phyloP scores from a whole-genome alignment of 139 green algal genomes.

The Pseudopediastrum boryanum region DNA sequence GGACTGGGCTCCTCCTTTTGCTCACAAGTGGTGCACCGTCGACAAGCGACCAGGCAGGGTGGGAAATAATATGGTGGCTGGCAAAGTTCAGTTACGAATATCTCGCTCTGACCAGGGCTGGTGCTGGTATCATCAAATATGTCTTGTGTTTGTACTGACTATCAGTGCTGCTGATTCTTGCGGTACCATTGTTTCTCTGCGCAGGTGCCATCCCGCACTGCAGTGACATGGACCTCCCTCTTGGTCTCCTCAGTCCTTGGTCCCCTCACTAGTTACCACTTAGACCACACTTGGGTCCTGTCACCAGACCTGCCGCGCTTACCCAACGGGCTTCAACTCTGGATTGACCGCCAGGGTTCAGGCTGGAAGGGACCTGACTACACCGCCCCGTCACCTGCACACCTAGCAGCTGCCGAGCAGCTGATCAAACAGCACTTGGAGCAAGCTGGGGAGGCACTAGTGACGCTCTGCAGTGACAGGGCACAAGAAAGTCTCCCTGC shows the following conservation, averaged over 20 bases:
- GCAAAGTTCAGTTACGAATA: too few relatives aligned
- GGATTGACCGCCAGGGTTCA: slow-evolving; percentile 23
- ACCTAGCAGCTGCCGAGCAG: slow-evolving; percentile 13
- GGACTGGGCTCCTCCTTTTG: too few relatives aligned
- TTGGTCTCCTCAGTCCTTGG: slow-evolving; percentile 20
- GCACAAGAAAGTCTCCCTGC: not conserved
- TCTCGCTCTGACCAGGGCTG: too few relatives aligned
- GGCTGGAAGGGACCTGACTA: not conserved
- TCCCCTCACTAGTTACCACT: slow-evolving; percentile 18
- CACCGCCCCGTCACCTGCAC: not conserved
- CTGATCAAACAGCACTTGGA: slow-evolving; percentile 39
- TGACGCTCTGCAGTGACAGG: slow-evolving; percentile 29
- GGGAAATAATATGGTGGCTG: too few relatives aligned
- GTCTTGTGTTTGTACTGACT: too few relatives aligned
- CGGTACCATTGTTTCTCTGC: too few relatives aligned
- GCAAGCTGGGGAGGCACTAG: slow-evolving; percentile 6
- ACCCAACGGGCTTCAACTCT: slow-evolving; percentile 15
- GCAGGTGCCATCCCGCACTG: slow-evolving; percentile 12
- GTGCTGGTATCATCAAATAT: too few relatives aligned
- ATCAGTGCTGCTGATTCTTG: too few relatives aligned
- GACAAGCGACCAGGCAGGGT: too few relatives aligned
- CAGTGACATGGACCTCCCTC: slow-evolving; percentile 24
- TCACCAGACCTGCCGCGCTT: slow-evolving; percentile 12
- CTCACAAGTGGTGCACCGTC: too few relatives aligned
- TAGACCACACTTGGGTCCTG: slow-evolving; percentile 11